Evolutionary conservation across 2,329 filamentous ascomycete species (phyloP), one percentile per base, ranked within the genome.

Genomic region (Paraconiothyrium sp.): DNA sequence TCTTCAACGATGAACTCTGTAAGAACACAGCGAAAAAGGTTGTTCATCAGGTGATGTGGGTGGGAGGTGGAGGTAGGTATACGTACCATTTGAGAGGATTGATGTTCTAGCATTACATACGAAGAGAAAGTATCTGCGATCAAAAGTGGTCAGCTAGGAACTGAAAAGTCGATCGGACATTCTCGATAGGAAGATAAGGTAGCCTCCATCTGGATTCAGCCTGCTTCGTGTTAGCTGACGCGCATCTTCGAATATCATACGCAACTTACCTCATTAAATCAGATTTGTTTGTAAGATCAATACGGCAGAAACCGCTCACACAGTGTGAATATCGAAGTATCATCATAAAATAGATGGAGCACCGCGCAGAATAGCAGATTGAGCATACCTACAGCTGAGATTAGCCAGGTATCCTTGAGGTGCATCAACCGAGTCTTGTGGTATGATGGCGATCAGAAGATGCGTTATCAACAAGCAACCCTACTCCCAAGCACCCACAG

Each of bases 381-480:
- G 64, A 60, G 46, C 70, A 61, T 74, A 73, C 79, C 59, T 64
- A 62, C 68, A 55, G 70, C 62, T 62, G 49, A 47, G 24, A 65
- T 66, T 51, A 71, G 67, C 41, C 46, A 32, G 46, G 48, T 39
- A 30, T 55, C 54, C 30, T 48, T 54, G 10, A 48, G n/a, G 27
- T 50, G 47, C 48, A 39, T 56, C 44, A 47, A 61, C 8, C 30
- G 44, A 49, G 41, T 47, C 60, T 56, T 63, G 59, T 34, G 43
- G 57, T 54, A 48, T 64, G 30, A 62, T 62, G 72, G 67, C 70
- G 71, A 82, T 89, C 87, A 89, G 87, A 78, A 86, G 85, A 89
- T 87, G 87, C 88, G 80, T 83, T 88, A 84, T 89, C 87, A 89
- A 89, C 87, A 89, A 88, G 85, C 84, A 84, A 80, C 77, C 83